A percentile compares a stretch with the other conserved stretches of the same genome.
phyloP scores from a whole-genome alignment of 208 protist species.

The Trypanosoma congolense region DNA sequence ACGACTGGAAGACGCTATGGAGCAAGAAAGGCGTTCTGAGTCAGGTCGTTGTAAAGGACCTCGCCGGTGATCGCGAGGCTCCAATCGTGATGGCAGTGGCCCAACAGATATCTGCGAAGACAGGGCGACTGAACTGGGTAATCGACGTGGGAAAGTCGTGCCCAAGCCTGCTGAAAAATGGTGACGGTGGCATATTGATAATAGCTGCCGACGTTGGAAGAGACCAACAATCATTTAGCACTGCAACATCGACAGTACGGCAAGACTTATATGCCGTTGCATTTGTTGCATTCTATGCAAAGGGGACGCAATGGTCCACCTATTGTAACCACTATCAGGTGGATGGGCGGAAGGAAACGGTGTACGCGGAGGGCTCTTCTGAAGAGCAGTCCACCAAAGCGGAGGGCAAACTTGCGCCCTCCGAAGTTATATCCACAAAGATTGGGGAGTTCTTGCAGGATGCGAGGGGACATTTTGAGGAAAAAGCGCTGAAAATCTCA shows the following conservation, averaged over 20 bases:
- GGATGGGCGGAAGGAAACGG: conserved; percentile 17
- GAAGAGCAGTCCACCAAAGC: conserved; percentile 14
- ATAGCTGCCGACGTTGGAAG: conserved; percentile 37
- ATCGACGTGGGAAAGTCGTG: conserved; percentile 24
- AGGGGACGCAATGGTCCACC: conserved; percentile 29
- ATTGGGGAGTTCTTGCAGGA: conserved; percentile 37
- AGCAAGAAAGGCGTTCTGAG: conserved; percentile 23
- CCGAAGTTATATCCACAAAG: conserved; percentile 35
- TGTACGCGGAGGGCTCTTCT: conserved; percentile 2
- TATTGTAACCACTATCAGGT: conserved; percentile 60
- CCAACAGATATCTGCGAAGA: conserved; percentile 54
- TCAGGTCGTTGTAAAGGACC: conserved; percentile 39
- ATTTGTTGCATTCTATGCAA: conserved; percentile 45
- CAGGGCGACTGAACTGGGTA: conserved; percentile 41
- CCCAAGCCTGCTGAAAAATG: conserved; percentile 8
- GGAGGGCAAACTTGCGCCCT: conserved; percentile 17
- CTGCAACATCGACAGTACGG: not conserved
- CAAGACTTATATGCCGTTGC: conserved; percentile 30
- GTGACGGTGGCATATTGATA: conserved; percentile 24
- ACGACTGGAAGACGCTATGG: conserved; percentile 28
- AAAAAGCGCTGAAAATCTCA: conserved; percentile 19
- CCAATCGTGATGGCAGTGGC: conserved; percentile 43
- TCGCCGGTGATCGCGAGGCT: conserved; percentile 6
- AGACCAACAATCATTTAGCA: conserved; percentile 13
- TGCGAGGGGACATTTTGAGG: conserved; percentile 23